Evolutionary conservation across 139 green algal genomes (phyloP), one percentile per base, ranked within the genome.

Genomic region (Raphidocelis subcapitata): DNA sequence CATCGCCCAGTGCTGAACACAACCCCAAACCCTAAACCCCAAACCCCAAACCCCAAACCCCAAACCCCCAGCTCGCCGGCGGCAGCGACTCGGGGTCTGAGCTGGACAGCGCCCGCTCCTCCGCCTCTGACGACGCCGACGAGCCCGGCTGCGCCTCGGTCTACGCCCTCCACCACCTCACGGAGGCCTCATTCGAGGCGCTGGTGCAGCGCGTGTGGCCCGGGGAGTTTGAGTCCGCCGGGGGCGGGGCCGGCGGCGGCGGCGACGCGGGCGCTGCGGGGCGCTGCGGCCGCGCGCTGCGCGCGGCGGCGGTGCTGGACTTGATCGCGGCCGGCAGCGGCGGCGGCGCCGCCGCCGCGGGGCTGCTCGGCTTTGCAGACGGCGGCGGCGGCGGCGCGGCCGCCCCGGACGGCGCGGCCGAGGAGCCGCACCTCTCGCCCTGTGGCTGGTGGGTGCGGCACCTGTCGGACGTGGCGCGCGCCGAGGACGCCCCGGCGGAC

Each of bases 391-490:
- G 62, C 37, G 21, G 24, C 67, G n/a, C 33, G 21, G 2, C 18
- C 62, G 12, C 35, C 52, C 23, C 60, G 18, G 63, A 46, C 10
- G 68, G 41, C 5, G 24, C 26, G 0, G 68, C 71, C 16, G 79
- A 79, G 4, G 67, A 89, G 49, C 80, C 82, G 5, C 73, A 72
- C 20, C 64, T 91, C 15, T 35, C 57, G 28, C 76, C 82, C 3
- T 65, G 81, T 15, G 32, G 68, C 62, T 94, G 88, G 88, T 94
- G 89, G 89, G 16, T 86, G 24, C 76, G 86, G 23, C 88, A 93
- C 72, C 65, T 93, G 49, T 24, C 54, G 31, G 59, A 81, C 52
- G 36, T 51, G 23, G 61, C 61, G 32, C 63, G 54, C 26, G 44
- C 56, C 54, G 51, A 2, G 5, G 60, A 76, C 3, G 61, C 71